Base-by-base conservation (phyloP, 345 rosid genomes). In the Hypericum androsaemum region DNA sequence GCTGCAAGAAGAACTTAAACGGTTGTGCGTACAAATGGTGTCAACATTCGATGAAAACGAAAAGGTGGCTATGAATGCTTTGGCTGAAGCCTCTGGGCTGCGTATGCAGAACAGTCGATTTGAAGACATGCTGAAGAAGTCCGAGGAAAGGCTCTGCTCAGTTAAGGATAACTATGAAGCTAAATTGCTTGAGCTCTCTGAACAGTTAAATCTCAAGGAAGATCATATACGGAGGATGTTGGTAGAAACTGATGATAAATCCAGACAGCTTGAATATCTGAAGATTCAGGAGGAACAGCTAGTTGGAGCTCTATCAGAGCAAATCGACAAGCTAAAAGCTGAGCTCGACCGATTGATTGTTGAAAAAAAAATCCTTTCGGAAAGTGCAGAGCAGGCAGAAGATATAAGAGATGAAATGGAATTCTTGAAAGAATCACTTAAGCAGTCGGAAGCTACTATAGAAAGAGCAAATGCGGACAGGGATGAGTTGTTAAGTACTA, bases 1-100 rank as follows among this genome's bases (percentile, higher is more conserved):
- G 64, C 76, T 88, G 39, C 97, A 88, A 37, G 95, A 82, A 59
- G 95, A 92, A 54, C 80, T 88, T 53, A 80, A 61, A 65, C 79
- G 77, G 64, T 74, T 92, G 2, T 81, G 94, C 15, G 59, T 64
- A 62, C 94, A 83, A 62, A 81, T 92, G 95, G 80, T 79, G 43
- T 78, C 86, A 12, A 76, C 83, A 35, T 79, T 86, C 66, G 72
- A 74, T n/a, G 88, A 81, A 13, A 92, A 88, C 22, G 95, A 92
- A 74, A 80, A 79, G 70, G 70, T 83, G 72, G 90, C 97, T 36
- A 68, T 73, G 70, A 80, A 72, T 74, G 83, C 99, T 7, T 52
- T 88, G 62, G 60, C 74, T 0, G 99, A 92, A 80, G 90, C 85
- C 52, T 67, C 61, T 59, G 87, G 83, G 54, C 64, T 83, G 43